Evolutionary conservation across 108 stramenopile species (phyloP).

Genomic region (Aurantiochytrium sp.): DNA sequence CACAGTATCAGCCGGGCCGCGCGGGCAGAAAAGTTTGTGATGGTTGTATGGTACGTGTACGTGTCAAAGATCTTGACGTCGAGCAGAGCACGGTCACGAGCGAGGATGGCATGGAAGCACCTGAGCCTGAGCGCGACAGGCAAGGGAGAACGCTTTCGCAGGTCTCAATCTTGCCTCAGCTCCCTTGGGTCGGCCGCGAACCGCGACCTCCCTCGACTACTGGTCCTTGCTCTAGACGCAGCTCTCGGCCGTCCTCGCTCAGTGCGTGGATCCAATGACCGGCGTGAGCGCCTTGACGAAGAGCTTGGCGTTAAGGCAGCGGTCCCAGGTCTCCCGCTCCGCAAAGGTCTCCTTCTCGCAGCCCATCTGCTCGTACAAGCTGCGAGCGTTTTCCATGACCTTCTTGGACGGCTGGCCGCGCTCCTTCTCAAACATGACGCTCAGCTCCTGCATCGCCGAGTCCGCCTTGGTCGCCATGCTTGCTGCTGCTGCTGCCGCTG

Average conservation of each 20-base stretch:
- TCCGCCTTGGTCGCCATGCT: background rate
- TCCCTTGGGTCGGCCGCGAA: too few relatives aligned
- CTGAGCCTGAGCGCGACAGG: too few relatives aligned
- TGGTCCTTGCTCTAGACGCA: background rate
- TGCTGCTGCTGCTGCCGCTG: too few relatives aligned
- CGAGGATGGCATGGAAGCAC: too few relatives aligned
- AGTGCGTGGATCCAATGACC: background rate
- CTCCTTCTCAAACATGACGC: background rate
- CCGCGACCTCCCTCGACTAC: too few relatives aligned
- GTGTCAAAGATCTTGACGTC: too few relatives aligned
- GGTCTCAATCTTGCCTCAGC: too few relatives aligned
- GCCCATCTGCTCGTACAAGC: background rate
- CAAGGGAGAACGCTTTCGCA: too few relatives aligned
- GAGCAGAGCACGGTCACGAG: too few relatives aligned
- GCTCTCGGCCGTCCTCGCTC: background rate
- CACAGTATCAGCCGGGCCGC: too few relatives aligned
- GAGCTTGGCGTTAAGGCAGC: background rate
- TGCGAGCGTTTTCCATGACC: background rate
- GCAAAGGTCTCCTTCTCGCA: background rate
- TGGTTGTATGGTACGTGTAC: too few relatives aligned
- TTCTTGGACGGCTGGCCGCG: background rate
- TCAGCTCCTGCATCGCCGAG: background rate
- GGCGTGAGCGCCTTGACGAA: background rate
- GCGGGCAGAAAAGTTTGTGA: too few relatives aligned
- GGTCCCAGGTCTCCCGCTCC: background rate